Base-by-base conservation (phyloP, 139 green algal species). In the Chlamydomonas sp. region DNA sequence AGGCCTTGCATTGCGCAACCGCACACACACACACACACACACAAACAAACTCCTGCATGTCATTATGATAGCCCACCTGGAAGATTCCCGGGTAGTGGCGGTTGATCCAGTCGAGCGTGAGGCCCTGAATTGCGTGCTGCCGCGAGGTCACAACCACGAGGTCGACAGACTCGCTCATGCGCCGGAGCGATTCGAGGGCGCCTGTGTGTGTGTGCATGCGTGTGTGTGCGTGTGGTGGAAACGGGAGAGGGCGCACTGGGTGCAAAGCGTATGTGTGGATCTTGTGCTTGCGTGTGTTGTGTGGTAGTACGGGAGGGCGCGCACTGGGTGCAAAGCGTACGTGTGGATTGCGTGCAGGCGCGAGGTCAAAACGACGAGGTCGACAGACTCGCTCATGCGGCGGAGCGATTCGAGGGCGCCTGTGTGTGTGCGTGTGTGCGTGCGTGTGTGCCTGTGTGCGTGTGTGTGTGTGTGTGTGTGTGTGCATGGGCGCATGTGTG, bases 331-430 rank as follows among this genome's bases (percentile, higher is more conserved):
- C n/a, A n/a, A n/a, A n/a, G n/a, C n/a, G n/a, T n/a, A n/a, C n/a
- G n/a, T n/a, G n/a, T 86, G 82, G 67, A 98, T 98, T 6, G 90
- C 81, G 67, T 98, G 88, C 80, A 98, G 92, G 67, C 92, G 73
- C 0, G 85, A 92, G 2, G 91, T 97, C 24, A 97, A 89, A 2
- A 98, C 91, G 37, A 94, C 81, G 3, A 98, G 79, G 64, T 96
- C 86, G 30, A 71, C 86, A 26, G 69, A 37, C 30, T 50, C 29
- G 0, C 71, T 76, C 65, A 97, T 69, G 2, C 87, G 71, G 34
- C 67, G 69, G 64, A 97, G 78, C 29, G 84, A 67, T 1, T 94
- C 84, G 35, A 82, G 75, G 1, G 92, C 89, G 3, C 90, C 92
- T 88, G 83, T 69, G 16, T 28, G 65, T 38, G 5, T 35, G 29